Conservation (phyloP, 768 basidiomycete species). For the Rhizopogon rudus region DNA sequence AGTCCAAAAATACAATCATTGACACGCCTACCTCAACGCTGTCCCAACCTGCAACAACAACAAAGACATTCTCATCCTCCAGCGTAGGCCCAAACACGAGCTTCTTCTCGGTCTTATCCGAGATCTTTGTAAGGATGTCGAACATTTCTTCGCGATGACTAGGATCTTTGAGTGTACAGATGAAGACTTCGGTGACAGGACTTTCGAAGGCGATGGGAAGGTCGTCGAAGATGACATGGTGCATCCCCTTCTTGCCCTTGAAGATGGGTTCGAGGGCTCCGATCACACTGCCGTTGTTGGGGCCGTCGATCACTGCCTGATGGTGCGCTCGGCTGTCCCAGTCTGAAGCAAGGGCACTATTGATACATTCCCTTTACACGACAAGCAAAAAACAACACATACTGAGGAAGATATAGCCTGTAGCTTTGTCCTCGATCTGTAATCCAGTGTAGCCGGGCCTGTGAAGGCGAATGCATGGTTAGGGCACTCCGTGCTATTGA, state of each 20-base stretch:
- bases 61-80: slow-evolving; percentile 16
- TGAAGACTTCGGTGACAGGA: slow-evolving; percentile 19
- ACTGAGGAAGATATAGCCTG: slow-evolving; percentile 15
- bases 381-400: neutral
- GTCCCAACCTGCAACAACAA: slow-evolving; percentile 18
- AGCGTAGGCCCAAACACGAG: slow-evolving; percentile 17
- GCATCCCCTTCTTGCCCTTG: slow-evolving; percentile 6
- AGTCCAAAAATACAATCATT: neutral
- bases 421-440: slow-evolving; percentile 14
- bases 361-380: neutral
- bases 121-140: slow-evolving; percentile 8
- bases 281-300: slow-evolving; percentile 3
- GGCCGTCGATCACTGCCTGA: slow-evolving; percentile 4
- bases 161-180: slow-evolving; percentile 16
- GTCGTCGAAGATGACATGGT: slow-evolving; percentile 17
- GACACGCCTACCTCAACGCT: slow-evolving; percentile 17
- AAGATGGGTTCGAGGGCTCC: slow-evolving; percentile 4
- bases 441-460: slow-evolving; percentile 17
- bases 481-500: neutral
- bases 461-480: neutral
- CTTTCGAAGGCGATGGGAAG: slow-evolving; percentile 9
- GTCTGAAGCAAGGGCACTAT: slow-evolving; percentile 10
- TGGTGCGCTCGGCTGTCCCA: slow-evolving; percentile 23
- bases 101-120: slow-evolving; percentile 5
- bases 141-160: slow-evolving; percentile 16